Base-by-base conservation (phyloP, 345 rosid genomes). In the Rhizophora apiculata region DNA sequence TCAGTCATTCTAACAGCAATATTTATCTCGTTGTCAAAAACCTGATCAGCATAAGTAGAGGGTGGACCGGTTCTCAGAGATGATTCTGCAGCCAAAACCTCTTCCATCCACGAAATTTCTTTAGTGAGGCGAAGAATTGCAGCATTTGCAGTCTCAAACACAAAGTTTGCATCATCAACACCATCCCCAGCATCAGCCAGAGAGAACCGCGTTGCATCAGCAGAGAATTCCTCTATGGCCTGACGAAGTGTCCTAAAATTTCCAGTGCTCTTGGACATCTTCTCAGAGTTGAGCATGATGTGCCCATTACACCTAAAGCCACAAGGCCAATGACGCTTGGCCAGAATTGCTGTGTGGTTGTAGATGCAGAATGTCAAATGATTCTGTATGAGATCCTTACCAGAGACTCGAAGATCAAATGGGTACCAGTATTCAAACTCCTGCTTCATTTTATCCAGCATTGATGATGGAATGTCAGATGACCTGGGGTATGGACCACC, bases 391-490 rank as follows among this genome's bases (percentile, higher is more conserved):
- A 91, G 95, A 78, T 94, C 98, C 83, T 94, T 94, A 27, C 98
- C 98, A 51, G 97, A 94, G 49, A 87, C 98, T 71, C 98, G 87
- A 53, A 94, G 90, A 80, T 94, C 98, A 57, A 89, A 90, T 2
- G 98, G 98, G 71, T 94, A 94, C 97, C 98, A 89, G 72, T 94
- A 94, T 43, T 91, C 93, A 83, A 94, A 94, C 77, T 94, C 98
- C 74, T 83, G 88, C 87, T 89, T 91, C 98, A 94, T 94, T 83
- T 84, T 85, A 39, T 81, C 76, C 55, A 94, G 93, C 59, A 82
- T 26, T 62, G 86, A 77, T 27, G 86, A 46, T 1, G 91, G 79
- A 27, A 94, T 88, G 70, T 76, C 72, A 15, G 96, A 86, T 62
- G 95, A 78, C 60, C 78, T 61, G 2, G 98, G 98, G 67, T 77